Evolutionary conservation across 2,329 filamentous ascomycete genomes (phyloP), one percentile per base, ranked within the genome.

Genomic region (Trichoderma sp.): DNA sequence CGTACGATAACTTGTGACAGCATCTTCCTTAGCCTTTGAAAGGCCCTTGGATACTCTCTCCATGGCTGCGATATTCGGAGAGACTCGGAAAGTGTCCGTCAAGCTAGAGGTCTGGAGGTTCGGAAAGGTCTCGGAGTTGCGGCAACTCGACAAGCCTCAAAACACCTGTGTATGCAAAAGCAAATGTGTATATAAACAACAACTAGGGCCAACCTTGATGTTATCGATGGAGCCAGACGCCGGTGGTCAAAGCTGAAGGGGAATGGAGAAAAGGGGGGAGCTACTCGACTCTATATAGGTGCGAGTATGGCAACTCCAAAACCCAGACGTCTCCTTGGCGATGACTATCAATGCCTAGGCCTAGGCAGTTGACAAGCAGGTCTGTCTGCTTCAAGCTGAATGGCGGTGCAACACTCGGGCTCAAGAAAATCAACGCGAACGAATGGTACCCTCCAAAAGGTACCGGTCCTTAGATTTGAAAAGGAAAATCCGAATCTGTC

Each of bases 1-100:
- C 3, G 76, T 78, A 63, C 73, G 74, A 63, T 73, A 76, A 15
- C 75, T 73, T 47, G 73, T 64, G 39, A 57, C 72, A 23, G 75
- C 64, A 15, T 73, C 70, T 47, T 73, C 73, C 71, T 75, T 76
- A 43, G 71, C 62, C 61, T 73, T 73, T 8, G 71, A 71, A 11
- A 76, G 15, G 15, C 39, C 32, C 28, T 58, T 59, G 32, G 68
- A 65, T 36, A 71, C 20, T 15, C 55, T 73, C 47, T 76, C 74
- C 76, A 77, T 77, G 20, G 17, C 68, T 63, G 53, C 26, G 28
- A 23, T 43, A 17, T 30, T 59, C 32, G 55, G 39, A 39, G 20
- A 34, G 34, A 20, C 28, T 65, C 71, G 67, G 71, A 17, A 62
- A 26, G 47, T 63, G 70, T 26, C n/a, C 34, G 57, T 26, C 50